Conservation (phyloP, 2,329 filamentous ascomycete genomes). For the Ceratocystis diversiconidia region DNA sequence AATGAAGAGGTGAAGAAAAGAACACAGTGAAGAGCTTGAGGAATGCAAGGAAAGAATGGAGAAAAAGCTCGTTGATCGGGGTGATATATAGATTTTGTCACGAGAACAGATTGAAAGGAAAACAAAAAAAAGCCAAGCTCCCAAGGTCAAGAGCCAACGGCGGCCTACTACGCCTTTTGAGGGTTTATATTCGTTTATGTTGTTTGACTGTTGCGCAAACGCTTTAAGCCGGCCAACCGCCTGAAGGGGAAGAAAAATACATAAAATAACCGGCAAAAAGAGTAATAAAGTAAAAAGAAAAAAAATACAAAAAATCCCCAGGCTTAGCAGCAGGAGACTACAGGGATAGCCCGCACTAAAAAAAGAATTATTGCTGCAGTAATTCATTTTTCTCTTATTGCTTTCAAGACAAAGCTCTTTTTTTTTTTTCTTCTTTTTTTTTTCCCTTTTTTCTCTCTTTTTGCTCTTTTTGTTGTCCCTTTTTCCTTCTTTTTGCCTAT, state of each 20-base stretch:
- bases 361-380: background rate
- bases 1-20: background rate
- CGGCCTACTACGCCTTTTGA: background rate
- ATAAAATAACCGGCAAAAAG: background rate
- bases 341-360: background rate
- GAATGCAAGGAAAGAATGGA: background rate
- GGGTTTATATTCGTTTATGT: background rate
- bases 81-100: constrained; percentile 2
- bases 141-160: background rate
- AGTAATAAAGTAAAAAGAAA: no score
- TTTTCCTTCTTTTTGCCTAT: background rate
- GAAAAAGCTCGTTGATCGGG: background rate
- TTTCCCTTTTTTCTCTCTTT: background rate
- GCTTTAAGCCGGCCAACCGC: constrained; percentile 2
- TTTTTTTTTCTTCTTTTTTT: background rate
- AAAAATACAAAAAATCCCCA: background rate
- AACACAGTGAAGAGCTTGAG: background rate
- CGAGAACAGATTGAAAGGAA: background rate
- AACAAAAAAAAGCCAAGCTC: background rate
- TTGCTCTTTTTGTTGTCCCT: background rate
- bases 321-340: background rate
- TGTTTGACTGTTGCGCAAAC: constrained; percentile 5
- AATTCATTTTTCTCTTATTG: constrained; percentile 3
- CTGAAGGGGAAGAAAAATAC: background rate
- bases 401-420: background rate